These are phyloP conservation scores for Cyclotella cryptica DNA, from an alignment of 108 stramenopile species.

Conservation along the genomic window DNA sequence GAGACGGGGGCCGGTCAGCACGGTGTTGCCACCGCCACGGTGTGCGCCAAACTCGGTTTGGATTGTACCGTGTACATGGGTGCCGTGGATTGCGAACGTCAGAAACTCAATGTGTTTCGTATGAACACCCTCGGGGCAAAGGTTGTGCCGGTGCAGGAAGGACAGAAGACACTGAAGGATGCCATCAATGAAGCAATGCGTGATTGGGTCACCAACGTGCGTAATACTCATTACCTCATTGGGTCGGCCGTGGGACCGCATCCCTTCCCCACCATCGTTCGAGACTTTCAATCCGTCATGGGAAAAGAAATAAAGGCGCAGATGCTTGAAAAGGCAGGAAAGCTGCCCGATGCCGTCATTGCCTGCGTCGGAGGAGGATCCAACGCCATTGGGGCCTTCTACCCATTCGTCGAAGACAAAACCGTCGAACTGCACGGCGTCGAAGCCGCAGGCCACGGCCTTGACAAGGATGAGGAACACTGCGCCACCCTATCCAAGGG, in stretches of 20 bases:
- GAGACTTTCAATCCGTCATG: conserved; percentile 95
- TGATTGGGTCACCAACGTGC: conserved; percentile 98
- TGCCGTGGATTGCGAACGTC: conserved; percentile 95
- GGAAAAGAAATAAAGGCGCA: conserved; percentile 87
- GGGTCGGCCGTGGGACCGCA: conserved; percentile 97
- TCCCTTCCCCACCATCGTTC: conserved; percentile 97
- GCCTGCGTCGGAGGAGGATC: conserved; percentile 98
- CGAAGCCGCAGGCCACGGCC: conserved; percentile 95
- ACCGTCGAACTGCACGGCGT: conserved; percentile 91
- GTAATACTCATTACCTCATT: conserved; percentile 95
- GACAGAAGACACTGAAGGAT: conserved; percentile 94
- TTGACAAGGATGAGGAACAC: conserved; percentile 80
- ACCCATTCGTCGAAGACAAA: conserved; percentile 88
- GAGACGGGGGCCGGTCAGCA: conserved; percentile 98
- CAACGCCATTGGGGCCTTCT: conserved; percentile 97
- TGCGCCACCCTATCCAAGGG: conserved; percentile 94
- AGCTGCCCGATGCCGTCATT: conserved; percentile 92
- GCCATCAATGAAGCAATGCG: conserved; percentile 99
- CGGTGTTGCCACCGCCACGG: conserved; percentile 97
- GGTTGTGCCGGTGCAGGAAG: conserved; percentile 92
- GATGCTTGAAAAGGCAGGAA: conserved; percentile 90
- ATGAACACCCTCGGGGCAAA: conserved; percentile 98
- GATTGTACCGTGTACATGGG: conserved; percentile 98
- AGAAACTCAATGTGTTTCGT: conserved; percentile 96
- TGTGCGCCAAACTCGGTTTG: conserved; percentile 95